These are phyloP conservation scores for Coemansia sp. DNA, from an alignment of 192 early-diverging fungal species.

Conservation along the genomic window DNA sequence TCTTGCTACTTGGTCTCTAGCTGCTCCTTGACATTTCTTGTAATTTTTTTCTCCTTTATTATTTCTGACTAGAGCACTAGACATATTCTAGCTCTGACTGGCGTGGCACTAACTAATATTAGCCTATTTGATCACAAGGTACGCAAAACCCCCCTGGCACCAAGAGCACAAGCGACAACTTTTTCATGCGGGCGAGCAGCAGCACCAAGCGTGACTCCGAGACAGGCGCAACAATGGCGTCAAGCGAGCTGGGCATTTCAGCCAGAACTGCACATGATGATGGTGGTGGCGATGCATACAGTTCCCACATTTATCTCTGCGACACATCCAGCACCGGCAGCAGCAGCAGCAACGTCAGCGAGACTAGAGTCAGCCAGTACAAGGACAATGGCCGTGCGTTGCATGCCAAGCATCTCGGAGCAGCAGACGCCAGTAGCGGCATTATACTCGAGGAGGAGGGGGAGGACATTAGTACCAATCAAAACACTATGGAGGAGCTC, in stretches of 20 bases:
- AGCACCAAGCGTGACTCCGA: conserved; percentile 7
- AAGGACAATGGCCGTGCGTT: not conserved
- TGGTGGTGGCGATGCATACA: conserved; percentile 2
- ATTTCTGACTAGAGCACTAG: not conserved
- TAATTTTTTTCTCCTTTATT: not conserved
- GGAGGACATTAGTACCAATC: not conserved
- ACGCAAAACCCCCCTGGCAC: not conserved
- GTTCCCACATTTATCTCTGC: conserved; percentile 1
- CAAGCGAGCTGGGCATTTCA: conserved; percentile 15
- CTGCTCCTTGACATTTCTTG: not conserved
- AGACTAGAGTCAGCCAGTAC: conserved; percentile 1
- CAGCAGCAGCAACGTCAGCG: conserved; percentile 14
- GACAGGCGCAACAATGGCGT: not conserved
- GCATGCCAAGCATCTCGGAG: conserved; percentile 11
- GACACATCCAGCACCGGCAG: not conserved
- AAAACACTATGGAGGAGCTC: not conserved
- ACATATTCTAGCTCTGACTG: not conserved
- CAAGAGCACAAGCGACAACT: not conserved
- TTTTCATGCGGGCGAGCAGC: not conserved
- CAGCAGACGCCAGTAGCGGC: not conserved
- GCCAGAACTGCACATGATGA: conserved; percentile 8
- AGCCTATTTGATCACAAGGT: not conserved
- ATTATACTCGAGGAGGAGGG: not conserved
- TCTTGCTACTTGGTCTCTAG: not conserved
- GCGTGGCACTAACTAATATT: not conserved